These are phyloP conservation scores for Colletotrichum orchidophilum DNA, from an alignment of 2,329 filamentous ascomycete species.

Conservation along the genomic window DNA sequence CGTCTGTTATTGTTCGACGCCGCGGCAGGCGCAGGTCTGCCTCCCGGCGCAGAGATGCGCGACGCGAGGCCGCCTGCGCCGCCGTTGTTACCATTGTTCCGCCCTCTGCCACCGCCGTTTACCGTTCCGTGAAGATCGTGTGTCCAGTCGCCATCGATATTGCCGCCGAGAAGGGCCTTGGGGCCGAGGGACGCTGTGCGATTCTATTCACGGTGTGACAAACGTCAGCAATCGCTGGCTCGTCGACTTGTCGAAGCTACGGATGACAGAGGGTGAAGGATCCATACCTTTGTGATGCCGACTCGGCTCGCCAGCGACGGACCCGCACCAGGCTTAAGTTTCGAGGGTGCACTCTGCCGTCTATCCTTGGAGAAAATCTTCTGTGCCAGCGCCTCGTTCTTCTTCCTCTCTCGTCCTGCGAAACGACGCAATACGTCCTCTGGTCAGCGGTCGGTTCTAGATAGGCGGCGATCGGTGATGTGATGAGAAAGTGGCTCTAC, in stretches of 20 bases:
- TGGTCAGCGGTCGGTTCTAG: constrained; percentile 14
- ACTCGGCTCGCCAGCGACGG: constrained; percentile 76
- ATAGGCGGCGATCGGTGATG: neutral
- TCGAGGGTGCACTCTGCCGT: constrained; percentile 64
- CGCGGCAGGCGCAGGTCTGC: constrained; percentile 38
- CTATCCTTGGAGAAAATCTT: constrained; percentile 74
- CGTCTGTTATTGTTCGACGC: constrained; percentile 5
- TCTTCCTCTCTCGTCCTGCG: constrained; percentile 73
- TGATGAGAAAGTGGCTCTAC: constrained; percentile 43
- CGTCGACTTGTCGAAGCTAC: neutral
- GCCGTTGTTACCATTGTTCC: constrained; percentile 37
- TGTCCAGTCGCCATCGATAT: constrained; percentile 75
- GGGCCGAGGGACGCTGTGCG: constrained; percentile 42
- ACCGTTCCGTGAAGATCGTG: constrained; percentile 71
- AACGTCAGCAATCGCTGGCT: constrained; percentile 34
- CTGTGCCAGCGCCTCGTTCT: constrained; percentile 76
- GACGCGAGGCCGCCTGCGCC: constrained; percentile 52
- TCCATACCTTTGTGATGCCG: constrained; percentile 74
- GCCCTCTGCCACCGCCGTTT: constrained; percentile 41
- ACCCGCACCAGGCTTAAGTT: constrained; percentile 54
- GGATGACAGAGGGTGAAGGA: neutral
- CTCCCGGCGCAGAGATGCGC: constrained; percentile 55
- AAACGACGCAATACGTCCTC: neutral
- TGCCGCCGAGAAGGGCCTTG: constrained; percentile 54
- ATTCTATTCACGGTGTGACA: constrained; percentile 34